phyloP scores from a whole-genome alignment of 495 filamentous ascomycete species.

The Trypethelium eluteriae region DNA sequence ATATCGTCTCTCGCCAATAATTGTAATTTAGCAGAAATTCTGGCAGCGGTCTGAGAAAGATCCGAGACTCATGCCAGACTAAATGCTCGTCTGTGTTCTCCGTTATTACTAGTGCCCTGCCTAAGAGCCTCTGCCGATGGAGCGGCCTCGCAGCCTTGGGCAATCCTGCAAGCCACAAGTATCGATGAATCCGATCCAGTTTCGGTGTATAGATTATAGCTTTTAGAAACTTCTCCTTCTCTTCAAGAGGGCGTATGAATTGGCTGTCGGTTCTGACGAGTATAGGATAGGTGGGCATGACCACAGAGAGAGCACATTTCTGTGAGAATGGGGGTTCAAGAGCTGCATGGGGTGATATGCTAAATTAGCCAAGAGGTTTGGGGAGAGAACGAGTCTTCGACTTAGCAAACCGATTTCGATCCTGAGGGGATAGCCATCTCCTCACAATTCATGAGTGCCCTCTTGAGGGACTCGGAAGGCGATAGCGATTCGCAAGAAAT shows the following conservation, averaged over 20 bases:
- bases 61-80: slow-evolving; percentile 45
- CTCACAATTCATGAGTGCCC: too few relatives aligned
- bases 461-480: too few relatives aligned
- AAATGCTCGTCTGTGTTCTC: slow-evolving; percentile 49
- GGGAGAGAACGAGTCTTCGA: background rate
- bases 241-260: background rate
- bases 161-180: slow-evolving; percentile 45
- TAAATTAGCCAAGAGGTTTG: background rate
- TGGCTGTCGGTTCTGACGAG: background rate
- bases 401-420: background rate
- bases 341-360: background rate
- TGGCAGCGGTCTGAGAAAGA: slow-evolving; percentile 54
- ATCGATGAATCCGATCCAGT: slow-evolving; percentile 22
- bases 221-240: background rate
- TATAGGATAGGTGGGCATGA: background rate
- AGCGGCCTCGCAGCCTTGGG: slow-evolving; percentile 43
- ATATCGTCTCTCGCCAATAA: slow-evolving; percentile 40
- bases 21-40: slow-evolving; percentile 39
- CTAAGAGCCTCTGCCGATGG: slow-evolving; percentile 41
- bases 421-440: too few relatives aligned
- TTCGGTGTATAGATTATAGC: background rate
- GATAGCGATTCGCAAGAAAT: too few relatives aligned
- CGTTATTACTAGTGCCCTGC: slow-evolving; percentile 38
- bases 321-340: slow-evolving; percentile 1
- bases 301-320: background rate